These are phyloP conservation scores for Luffa aegyptiaca DNA, from an alignment of 306 rosid genomes.

Conservation along the genomic window DNA sequence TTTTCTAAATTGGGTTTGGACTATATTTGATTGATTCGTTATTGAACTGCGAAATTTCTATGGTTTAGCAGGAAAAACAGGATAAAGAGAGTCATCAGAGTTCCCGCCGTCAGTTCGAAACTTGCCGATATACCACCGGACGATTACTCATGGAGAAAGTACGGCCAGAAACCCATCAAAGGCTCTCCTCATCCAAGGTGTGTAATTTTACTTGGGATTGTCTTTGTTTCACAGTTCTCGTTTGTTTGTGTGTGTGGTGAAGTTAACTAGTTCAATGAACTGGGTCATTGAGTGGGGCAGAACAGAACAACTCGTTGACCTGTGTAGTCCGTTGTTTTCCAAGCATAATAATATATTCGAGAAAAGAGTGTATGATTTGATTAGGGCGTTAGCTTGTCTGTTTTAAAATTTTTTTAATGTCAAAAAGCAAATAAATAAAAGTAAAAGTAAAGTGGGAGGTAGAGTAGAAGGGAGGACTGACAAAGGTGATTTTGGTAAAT, in stretches of 20 bases:
- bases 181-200: conserved; percentile 92
- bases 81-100: conserved; percentile 47
- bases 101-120: conserved; percentile 60
- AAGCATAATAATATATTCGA: neutral
- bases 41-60: neutral
- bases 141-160: conserved; percentile 77
- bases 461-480: neutral
- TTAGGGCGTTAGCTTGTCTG: neutral
- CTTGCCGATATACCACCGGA: conserved; percentile 76
- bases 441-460: neutral
- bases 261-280: conserved; percentile 5
- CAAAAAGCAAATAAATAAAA: neutral
- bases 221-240: too few relatives aligned
- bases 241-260: neutral
- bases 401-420: neutral
- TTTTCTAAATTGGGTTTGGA: neutral
- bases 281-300: neutral
- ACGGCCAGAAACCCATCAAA: conserved; percentile 90
- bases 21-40: neutral
- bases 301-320: conserved; percentile 18
- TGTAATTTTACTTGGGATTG: neutral
- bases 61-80: conserved; percentile 44
- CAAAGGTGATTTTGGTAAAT: neutral
- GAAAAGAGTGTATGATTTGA: neutral
- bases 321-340: neutral